Base-by-base conservation (phyloP, 768 basidiomycete genomes). In the Polyporus arcularius region DNA sequence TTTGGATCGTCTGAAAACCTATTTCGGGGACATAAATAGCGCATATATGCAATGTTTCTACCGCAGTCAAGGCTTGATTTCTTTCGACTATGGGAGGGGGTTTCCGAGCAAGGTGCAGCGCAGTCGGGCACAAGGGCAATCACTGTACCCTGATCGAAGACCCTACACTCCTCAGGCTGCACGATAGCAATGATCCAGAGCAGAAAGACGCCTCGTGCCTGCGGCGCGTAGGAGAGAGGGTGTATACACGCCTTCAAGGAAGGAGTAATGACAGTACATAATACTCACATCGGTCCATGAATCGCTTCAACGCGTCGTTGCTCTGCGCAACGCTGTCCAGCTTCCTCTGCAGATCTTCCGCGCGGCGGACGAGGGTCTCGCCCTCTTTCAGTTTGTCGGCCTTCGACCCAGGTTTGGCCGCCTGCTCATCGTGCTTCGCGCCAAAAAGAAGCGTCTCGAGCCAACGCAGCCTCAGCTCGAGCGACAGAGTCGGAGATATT, bases 391-490 rank as follows among this genome's bases (percentile, higher is more conserved):
- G 72, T 50, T 79, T 62, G 15, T 60, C 55, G 16, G 26, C 12
- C 16, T 55, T 75, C 4, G 31, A 21, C 6, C 50, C 15, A 71
- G 57, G 69, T 63, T 71, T 77, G 67, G 70, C 78, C 66, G 74
- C 76, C 70, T 73, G 81, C 48, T 54, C 62, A 43, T 82, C 79
- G 49, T 80, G 80, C 52, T 80, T 82, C 21, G 87, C 80, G 42
- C 92, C 92, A 42, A 85, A 72, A 3, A 93, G 75, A 53, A 94
- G 76, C 16, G 90, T 89, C 70, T 93, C 92, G 1, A 94, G 77
- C 89, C 90, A 92, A 57, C 89, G 79, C 39, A 94, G 71, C 1
- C 92, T 82, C 21, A 94, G 76, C 66, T 93, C 87, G 11, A 94
- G 75, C 3, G 92, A 88, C 14, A 90, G 76, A 0, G 73, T 73